Base-by-base conservation (phyloP, 2,329 filamentous ascomycete species). In the Rugonectria rugulosa region DNA sequence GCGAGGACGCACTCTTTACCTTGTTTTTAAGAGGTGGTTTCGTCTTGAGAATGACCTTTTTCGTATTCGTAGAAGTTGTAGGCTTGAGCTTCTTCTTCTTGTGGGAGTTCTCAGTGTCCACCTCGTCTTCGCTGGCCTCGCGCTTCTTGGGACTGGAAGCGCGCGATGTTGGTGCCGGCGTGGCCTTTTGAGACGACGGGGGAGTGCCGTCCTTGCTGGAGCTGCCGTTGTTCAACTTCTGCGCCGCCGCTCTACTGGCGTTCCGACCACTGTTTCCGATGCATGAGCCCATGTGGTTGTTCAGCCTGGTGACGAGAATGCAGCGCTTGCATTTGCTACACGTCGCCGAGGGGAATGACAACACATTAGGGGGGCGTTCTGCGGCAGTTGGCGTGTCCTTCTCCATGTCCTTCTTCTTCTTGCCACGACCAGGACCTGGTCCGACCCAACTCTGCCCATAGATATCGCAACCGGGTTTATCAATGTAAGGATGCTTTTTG, bases 361-460 rank as follows among this genome's bases (percentile, higher is more conserved):
- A 79, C 47, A 87, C 83, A 64, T 88, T 87, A 8, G 81, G 78
- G 10, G 84, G 83, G 17, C 82, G 77, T 56, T 84, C 80, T 57
- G 85, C 84, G 6, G 81, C 74, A 10, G 76, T 75, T 11, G 79
- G 73, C 15, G 77, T 78, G 57, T 83, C 81, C 77, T 84, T 86
- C 71, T 87, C 84, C 77, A 87, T 86, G 71, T 88, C 89, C 80
- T 90, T 92, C 82, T 89, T 92, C 79, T 90, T 90, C 77, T 90
- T 90, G 57, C 89, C 89, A 57, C 88, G 83, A 12, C 86, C 86
- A 19, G 87, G 86, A 1, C 84, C 84, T 19, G 88, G 88, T 15
- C 86, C 87, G 12, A 90, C 87, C 82, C 90, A 93, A 23, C 88
- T 90, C 73, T 92, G 91, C 45, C 89, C 90, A 73, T 92, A 92